Evolutionary conservation across 805 yeast species (phyloP).

Genomic region (Candida pini): DNA sequence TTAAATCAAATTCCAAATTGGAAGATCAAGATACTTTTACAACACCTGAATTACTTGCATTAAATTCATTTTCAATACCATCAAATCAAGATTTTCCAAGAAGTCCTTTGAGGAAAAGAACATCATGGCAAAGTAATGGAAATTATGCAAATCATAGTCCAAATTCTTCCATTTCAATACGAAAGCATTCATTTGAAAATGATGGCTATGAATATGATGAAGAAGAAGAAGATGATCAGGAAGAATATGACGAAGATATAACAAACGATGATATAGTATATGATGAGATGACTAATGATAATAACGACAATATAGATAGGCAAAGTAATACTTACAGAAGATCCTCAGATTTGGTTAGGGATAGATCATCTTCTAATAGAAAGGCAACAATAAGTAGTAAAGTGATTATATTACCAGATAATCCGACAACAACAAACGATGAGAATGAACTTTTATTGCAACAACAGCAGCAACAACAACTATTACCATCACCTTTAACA

Average conservation of each 20-base stretch:
- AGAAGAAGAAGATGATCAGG: background rate
- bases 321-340: background rate
- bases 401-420: conserved; percentile 22
- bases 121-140: background rate
- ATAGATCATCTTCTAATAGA: background rate
- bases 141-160: background rate
- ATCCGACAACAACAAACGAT: conserved; percentile 24
- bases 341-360: background rate
- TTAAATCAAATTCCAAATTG: no score
- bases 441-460: conserved; percentile 23
- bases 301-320: background rate
- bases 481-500: conserved; percentile 11
- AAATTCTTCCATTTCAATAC: conserved; percentile 3
- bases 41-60: no score
- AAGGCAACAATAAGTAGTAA: conserved; percentile 2
- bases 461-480: conserved; percentile 25
- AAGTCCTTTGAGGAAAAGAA: conserved; percentile 1
- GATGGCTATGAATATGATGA: background rate
- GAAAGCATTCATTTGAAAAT: conserved; percentile 1
- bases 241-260: background rate
- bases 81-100: background rate
- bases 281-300: background rate
- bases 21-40: no score
- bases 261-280: background rate
- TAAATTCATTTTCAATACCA: no score